A percentile compares a stretch with the other conserved stretches of the same genome.
Evolutionary conservation across 805 yeast genomes (phyloP).

Genomic region (Debaryomyces hansenii): DNA sequence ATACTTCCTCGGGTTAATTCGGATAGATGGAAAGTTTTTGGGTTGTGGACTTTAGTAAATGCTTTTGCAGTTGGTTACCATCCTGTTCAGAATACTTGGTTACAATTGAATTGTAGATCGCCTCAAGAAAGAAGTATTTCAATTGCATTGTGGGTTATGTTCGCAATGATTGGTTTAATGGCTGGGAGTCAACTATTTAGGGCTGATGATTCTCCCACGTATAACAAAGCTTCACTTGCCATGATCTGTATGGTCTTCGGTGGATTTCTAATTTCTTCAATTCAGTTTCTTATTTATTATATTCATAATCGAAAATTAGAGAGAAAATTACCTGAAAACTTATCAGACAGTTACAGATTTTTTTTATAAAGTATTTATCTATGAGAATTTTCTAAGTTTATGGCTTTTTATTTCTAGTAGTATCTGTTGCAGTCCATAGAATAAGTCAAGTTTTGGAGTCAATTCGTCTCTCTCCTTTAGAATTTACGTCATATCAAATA

Average conservation of each 20-base stretch:
- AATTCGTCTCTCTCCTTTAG: no score
- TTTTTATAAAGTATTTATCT: no score
- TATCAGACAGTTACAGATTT: no score
- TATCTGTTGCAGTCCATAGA: no score
- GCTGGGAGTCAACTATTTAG: conserved; percentile 3
- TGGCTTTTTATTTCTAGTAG: no score
- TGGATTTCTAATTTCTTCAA: not conserved
- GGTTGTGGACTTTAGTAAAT: conserved; percentile 3
- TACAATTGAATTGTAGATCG: conserved; percentile 4
- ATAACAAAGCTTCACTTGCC: not conserved
- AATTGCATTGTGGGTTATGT: conserved; percentile 5
- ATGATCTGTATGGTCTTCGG: conserved; percentile 5
- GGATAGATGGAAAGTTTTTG: conserved; percentile 3
- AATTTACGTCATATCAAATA: no score
- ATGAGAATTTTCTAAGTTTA: no score
- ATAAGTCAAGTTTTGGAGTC: no score
- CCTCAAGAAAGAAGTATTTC: conserved; percentile 4
- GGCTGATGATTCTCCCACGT: not conserved
- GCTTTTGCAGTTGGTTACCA: conserved; percentile 4
- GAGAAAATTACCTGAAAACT: no score
- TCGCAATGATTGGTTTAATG: conserved; percentile 5
- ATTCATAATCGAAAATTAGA: not conserved
- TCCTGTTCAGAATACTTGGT: conserved; percentile 3
- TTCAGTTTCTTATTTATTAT: conserved; percentile 2
- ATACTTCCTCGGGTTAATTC: conserved; percentile 1